These are phyloP conservation scores for Umbelopsis sp. DNA, from an alignment of 192 early-diverging fungal species.

Conservation along the genomic window DNA sequence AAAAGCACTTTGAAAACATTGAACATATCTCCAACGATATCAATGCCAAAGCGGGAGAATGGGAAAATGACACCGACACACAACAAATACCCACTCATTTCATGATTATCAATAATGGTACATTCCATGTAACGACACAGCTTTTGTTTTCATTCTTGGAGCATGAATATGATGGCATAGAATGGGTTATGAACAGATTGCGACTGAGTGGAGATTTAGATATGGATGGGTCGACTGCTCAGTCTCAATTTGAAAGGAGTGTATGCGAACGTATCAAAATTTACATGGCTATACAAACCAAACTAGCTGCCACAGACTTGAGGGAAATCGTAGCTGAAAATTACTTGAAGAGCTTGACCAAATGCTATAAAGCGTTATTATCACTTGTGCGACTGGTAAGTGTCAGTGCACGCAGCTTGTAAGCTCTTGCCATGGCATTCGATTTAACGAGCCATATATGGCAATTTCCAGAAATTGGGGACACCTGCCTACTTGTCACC, in stretches of 20 bases:
- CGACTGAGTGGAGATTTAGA: conserved; percentile 37
- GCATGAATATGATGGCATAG: conserved; percentile 47
- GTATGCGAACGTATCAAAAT: conserved; percentile 45
- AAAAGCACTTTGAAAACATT: conserved; percentile 32
- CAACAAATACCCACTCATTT: conserved; percentile 30
- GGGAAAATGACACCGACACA: conserved; percentile 25
- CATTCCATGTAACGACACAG: conserved; percentile 31
- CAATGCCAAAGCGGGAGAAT: conserved; percentile 27
- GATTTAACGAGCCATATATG: background rate
- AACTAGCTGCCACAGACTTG: conserved; percentile 47
- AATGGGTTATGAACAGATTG: conserved; percentile 51
- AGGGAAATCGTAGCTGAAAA: conserved; percentile 44
- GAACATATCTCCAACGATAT: conserved; percentile 39
- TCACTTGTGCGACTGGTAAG: conserved; percentile 51
- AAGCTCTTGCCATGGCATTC: background rate
- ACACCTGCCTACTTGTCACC: conserved; percentile 31
- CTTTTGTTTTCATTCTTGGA: conserved; percentile 49
- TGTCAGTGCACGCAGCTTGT: background rate
- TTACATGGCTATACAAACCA: conserved; percentile 42
- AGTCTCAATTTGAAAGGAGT: conserved; percentile 38
- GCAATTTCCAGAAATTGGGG: conserved; percentile 27
- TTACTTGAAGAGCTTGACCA: conserved; percentile 50
- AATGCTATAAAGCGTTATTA: conserved; percentile 51
- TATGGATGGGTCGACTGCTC: conserved; percentile 3
- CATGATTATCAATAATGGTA: conserved; percentile 49